Evolutionary conservation across 2,329 filamentous ascomycete species (phyloP).

Genomic region (Calonectria pseudoreteaudii): DNA sequence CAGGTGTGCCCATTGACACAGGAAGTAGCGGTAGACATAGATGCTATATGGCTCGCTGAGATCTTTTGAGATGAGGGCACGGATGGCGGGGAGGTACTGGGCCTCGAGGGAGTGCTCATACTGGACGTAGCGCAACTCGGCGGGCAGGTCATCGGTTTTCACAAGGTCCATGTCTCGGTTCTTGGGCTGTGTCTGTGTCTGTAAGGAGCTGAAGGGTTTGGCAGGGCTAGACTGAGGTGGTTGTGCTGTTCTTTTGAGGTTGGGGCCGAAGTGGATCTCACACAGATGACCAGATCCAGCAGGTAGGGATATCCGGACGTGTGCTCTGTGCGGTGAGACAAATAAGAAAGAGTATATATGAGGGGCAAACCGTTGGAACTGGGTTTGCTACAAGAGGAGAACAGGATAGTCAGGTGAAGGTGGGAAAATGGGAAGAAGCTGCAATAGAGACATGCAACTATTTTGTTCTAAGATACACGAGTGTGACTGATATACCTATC

Average conservation of each 20-base stretch:
- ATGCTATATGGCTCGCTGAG: slow-evolving; percentile 99
- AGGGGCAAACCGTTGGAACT: not conserved
- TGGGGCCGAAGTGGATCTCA: slow-evolving; percentile 27
- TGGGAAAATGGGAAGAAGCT: not conserved
- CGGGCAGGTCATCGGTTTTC: slow-evolving; percentile 51
- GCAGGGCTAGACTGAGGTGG: not conserved
- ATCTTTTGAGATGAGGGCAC: slow-evolving; percentile 93
- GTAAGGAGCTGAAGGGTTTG: slow-evolving; percentile 17
- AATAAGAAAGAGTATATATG: not conserved
- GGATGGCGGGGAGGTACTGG: slow-evolving; percentile 84
- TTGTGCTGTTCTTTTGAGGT: slow-evolving; percentile 20
- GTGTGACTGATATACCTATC: slow-evolving; percentile 7
- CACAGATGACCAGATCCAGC: slow-evolving; percentile 8
- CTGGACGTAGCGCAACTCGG: slow-evolving; percentile 69
- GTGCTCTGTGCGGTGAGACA: slow-evolving; percentile 4
- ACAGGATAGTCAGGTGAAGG: not conserved
- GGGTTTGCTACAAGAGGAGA: not conserved
- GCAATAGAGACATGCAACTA: not conserved
- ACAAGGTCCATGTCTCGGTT: slow-evolving; percentile 48
- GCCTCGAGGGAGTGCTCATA: slow-evolving; percentile 72
- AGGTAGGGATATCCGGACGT: not conserved
- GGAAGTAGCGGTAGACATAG: slow-evolving; percentile 98
- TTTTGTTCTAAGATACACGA: not conserved
- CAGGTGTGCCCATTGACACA: slow-evolving; percentile 98
- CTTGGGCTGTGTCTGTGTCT: slow-evolving; percentile 4